These are phyloP conservation scores for Skeletonema marinoi DNA, from an alignment of 108 stramenopile genomes.

Conservation along the genomic window DNA sequence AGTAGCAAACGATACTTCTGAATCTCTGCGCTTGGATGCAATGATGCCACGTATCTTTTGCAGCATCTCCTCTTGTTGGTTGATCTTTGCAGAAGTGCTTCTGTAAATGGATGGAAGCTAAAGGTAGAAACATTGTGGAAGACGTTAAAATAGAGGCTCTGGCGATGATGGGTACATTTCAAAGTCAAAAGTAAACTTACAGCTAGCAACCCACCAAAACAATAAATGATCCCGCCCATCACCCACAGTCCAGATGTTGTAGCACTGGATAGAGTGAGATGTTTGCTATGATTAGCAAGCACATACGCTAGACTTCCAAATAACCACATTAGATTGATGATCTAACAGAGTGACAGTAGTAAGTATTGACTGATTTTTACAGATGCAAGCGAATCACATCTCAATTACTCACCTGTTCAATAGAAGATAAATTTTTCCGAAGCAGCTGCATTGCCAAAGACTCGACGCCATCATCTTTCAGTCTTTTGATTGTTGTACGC, in stretches of 20 bases:
- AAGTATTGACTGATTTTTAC: not conserved
- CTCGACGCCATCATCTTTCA: not conserved
- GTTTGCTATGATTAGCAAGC: not conserved
- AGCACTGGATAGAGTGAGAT: not conserved
- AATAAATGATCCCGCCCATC: conserved; percentile 14
- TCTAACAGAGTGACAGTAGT: not conserved
- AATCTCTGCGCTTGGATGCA: not conserved
- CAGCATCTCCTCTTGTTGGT: not conserved
- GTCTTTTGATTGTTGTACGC: not conserved
- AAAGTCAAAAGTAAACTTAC: not conserved
- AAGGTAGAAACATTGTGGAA: not conserved
- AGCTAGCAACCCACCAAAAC: conserved; percentile 14
- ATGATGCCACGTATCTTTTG: not conserved
- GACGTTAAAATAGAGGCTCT: not conserved
- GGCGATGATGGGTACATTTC: not conserved
- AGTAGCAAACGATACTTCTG: not conserved
- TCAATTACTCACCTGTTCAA: not conserved
- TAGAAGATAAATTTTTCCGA: not conserved
- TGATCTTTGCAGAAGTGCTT: not conserved
- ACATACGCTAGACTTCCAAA: conserved; percentile 16
- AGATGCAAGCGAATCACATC: not conserved
- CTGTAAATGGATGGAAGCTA: conserved; percentile 21
- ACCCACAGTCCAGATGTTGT: not conserved
- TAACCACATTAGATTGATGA: conserved; percentile 11
- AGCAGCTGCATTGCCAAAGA: not conserved